phyloP scores from a whole-genome alignment of 2,329 filamentous ascomycete genomes.

The Trichoderma sp. region DNA sequence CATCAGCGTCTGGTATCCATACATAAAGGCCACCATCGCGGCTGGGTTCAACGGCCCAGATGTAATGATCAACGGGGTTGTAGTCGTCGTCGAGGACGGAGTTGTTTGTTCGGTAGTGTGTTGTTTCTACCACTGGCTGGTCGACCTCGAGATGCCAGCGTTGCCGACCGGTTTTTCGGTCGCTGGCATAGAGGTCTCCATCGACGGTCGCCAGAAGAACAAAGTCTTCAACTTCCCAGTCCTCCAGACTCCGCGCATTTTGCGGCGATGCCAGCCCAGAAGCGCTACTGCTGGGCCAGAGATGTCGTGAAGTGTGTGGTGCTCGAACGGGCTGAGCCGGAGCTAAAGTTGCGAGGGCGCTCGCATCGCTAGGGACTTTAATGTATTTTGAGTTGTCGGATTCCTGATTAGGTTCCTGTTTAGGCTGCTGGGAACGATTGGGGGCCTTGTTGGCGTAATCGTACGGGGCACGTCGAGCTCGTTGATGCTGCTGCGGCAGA shows the following conservation, averaged over 20 bases:
- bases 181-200: constrained; percentile 89
- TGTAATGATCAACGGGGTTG: constrained; percentile 76
- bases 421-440: constrained; percentile 41
- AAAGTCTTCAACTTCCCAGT: constrained; percentile 99
- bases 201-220: constrained; percentile 99
- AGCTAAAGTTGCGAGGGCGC: constrained; percentile 98
- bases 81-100: constrained; percentile 64
- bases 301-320: constrained; percentile 72
- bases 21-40: constrained; percentile 86
- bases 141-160: constrained; percentile 86
- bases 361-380: constrained; percentile 69
- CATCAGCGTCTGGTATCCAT: constrained; percentile 68
- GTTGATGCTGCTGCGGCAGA: constrained; percentile 31
- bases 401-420: constrained; percentile 39
- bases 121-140: constrained; percentile 87
- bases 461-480: constrained; percentile 26
- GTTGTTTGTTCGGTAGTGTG: constrained; percentile 73
- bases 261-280: constrained; percentile 79
- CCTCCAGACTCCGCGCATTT: constrained; percentile 94
- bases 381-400: constrained; percentile 41
- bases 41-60: constrained; percentile 94
- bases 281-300: constrained; percentile 59
- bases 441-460: constrained; percentile 27
- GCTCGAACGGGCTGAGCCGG: constrained; percentile 94
- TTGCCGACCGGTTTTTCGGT: constrained; percentile 81